Base-by-base conservation (phyloP, 2,329 filamentous ascomycete genomes). In the Fusarium verrucosum region DNA sequence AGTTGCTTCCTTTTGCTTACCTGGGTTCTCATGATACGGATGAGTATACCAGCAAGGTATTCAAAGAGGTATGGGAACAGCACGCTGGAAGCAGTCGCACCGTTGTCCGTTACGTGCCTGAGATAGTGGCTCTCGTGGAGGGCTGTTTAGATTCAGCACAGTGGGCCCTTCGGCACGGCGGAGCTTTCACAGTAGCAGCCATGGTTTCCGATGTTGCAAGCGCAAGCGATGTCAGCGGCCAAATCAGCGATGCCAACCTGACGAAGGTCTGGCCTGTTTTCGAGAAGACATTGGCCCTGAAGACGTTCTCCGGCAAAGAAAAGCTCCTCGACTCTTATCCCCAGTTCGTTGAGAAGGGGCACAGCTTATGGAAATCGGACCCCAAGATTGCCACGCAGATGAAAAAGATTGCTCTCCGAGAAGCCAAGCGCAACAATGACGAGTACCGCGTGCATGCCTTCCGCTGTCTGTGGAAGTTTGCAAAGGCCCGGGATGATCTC, bases 301-400 rank as follows among this genome's bases (percentile, higher is more conserved):
- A 97, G 82, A 97, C 94, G 1, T 99, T 97, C 83, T 85, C 90
- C 1, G 92, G 92, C 20, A 99, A 99, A 74, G 93, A 97, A 77
- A 88, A 87, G 67, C 86, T 99, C 28, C 82, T 98, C 4, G 84
- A 88, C 38, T 89, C 91, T 7, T 92, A 95, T 75, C 89, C 92
- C 5, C 85, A 87, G 56, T 95, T 98, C 70, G 87, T 91, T 1
- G 83, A 87, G 70, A 87, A 88, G 62, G 86, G 85, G 1, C 84
- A 83, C 65, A 76, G 76, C 9, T 79, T 92, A 26, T 88, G 87
- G 81, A 78, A 81, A 42, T 75, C 76, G 7, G 84, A 89, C 64
- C 61, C 74, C 0, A 72, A 74, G 10, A 77, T 91, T 22, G 84
- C 85, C 11, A 82, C 85, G 10, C 83, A 89, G 68, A 88, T 94